A percentile compares a stretch with the other conserved stretches of the same genome.
Conservation (phyloP, 2,329 filamentous ascomycete genomes). For the Phaeosphaeriaceae sp. region DNA sequence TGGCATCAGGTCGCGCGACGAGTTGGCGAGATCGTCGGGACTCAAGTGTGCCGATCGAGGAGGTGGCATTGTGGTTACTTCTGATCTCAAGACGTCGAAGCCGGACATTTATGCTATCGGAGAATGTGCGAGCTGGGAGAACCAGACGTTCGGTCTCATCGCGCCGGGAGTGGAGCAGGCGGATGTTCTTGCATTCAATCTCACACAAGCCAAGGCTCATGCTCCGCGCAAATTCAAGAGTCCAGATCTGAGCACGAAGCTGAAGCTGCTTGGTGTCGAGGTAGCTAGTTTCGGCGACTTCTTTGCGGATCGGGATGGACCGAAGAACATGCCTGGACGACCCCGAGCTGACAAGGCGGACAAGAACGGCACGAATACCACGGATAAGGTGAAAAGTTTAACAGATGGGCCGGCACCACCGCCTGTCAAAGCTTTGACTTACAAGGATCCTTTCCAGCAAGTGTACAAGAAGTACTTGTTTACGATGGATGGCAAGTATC, state of each 20-base stretch:
- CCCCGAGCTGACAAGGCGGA: slow-evolving; percentile 56
- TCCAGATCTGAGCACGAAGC: slow-evolving; percentile 88
- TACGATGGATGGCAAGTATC: slow-evolving; percentile 85
- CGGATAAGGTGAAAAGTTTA: slow-evolving; percentile 58
- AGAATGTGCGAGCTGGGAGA: slow-evolving; percentile 89
- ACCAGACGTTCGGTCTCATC: slow-evolving; percentile 86
- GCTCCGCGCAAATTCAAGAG: slow-evolving; percentile 74
- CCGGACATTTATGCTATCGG: slow-evolving; percentile 84
- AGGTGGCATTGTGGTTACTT: slow-evolving; percentile 76
- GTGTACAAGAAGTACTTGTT: slow-evolving; percentile 96
- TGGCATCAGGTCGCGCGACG: slow-evolving; percentile 81
- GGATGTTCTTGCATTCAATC: slow-evolving; percentile 87
- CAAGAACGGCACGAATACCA: slow-evolving; percentile 33
- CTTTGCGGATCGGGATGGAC: slow-evolving; percentile 86
- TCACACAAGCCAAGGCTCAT: slow-evolving; percentile 81
- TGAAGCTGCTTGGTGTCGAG: slow-evolving; percentile 88
- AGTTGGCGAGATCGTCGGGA: slow-evolving; percentile 72
- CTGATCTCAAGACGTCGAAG: slow-evolving; percentile 71
- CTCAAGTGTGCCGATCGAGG: slow-evolving; percentile 76
- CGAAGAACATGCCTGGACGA: slow-evolving; percentile 73
- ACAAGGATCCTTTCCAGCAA: slow-evolving; percentile 85
- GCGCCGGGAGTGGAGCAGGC: slow-evolving; percentile 93
- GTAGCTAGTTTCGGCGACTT: slow-evolving; percentile 94
- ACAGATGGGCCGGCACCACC: slow-evolving; percentile 64
- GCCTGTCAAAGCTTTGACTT: slow-evolving; percentile 82